A percentile compares a stretch with the other conserved stretches of the same genome.
Conservation (phyloP, 1,139 yeast genomes). For the Hemisphaericaspora xylofermentans region DNA sequence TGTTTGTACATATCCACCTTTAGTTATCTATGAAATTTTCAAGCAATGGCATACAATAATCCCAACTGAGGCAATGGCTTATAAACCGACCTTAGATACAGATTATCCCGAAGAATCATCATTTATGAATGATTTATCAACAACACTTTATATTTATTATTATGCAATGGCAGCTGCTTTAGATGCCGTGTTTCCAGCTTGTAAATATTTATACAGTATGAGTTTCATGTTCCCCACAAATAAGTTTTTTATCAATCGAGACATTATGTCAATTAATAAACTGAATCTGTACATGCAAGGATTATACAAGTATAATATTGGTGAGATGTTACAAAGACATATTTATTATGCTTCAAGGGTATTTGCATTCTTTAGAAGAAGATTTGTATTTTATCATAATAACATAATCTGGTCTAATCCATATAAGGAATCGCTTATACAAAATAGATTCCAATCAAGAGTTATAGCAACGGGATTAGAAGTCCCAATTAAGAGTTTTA, state of each 20-base stretch:
- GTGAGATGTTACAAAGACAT: conserved; percentile 24
- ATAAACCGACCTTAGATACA: conserved; percentile 9
- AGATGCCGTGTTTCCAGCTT: conserved; percentile 27
- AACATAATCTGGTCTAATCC: conserved; percentile 22
- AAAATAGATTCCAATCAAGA: conserved; percentile 19
- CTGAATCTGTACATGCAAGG: conserved; percentile 14
- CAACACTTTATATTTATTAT: conserved; percentile 27
- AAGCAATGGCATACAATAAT: conserved; percentile 23
- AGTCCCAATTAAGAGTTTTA: conserved; percentile 27
- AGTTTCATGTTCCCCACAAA: conserved; percentile 22
- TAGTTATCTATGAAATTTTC: conserved; percentile 19
- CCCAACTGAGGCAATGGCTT: conserved; percentile 24
- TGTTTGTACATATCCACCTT: conserved; percentile 22
- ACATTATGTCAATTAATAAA: conserved; percentile 15
- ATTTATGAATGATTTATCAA: conserved; percentile 20
- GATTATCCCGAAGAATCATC: conserved; percentile 12
- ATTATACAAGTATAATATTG: conserved; percentile 12
- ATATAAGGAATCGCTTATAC: conserved; percentile 10
- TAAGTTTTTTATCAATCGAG: conserved; percentile 14
- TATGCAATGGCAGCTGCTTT: conserved; percentile 25
- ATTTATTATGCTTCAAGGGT: conserved; percentile 28
- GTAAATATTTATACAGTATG: conserved; percentile 24
- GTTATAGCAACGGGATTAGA: conserved; percentile 20
- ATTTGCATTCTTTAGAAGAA: conserved; percentile 26
- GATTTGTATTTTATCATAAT: conserved; percentile 20